Base-by-base conservation (phyloP, 495 filamentous ascomycete species). In the Letharia columbiana region DNA sequence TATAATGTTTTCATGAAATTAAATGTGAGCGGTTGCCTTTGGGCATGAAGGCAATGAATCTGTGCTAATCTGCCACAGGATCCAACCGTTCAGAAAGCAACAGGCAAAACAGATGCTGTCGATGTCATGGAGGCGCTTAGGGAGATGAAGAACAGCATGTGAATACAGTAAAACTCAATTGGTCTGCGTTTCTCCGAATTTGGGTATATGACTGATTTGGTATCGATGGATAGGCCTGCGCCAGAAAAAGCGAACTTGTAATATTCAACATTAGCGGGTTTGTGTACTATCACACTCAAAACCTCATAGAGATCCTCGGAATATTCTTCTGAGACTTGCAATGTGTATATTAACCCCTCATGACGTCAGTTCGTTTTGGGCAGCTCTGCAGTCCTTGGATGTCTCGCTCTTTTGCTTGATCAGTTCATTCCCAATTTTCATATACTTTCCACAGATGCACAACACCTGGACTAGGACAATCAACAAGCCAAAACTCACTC, bases 1-100 rank as follows among this genome's bases (percentile, higher is more conserved):
- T 92, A 98, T 74, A 98, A 98, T 74, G 92, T 97, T 4, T 98
- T 98, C 71, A 98, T 98, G 94, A 83, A 86, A 65, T 83, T 94
- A 64, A 81, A 90, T 73, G 91, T 91, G 77, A 81, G 86, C 80
- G 37, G 10, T 18, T 23, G 28, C 45, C n/a, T 28, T 28, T 33
- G 33, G 61, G 35, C 31, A 33, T 13, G 11, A 41, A n/a, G 3
- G 28, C 23, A 41, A 31, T 11, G 10, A 37, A 44, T 10, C 31
- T 41, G 23, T 64, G 41, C 41, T 67, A 23, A 67, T 35, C 33
- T 12, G 8, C 9, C 10, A 40, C 63, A 93, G 89, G 92, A 98
- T 72, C 89, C 90, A 10, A 83, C 81, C 67, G 86, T 98, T 66
- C 90, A 93, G 74, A 87, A 92, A 77, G 89, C 82, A 23, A 93